Percentiles rank a stretch among this genome's conserved stretches.
phyloP scores from a whole-genome alignment of 352 stramenopile species.

The Phytopythium litorale region DNA sequence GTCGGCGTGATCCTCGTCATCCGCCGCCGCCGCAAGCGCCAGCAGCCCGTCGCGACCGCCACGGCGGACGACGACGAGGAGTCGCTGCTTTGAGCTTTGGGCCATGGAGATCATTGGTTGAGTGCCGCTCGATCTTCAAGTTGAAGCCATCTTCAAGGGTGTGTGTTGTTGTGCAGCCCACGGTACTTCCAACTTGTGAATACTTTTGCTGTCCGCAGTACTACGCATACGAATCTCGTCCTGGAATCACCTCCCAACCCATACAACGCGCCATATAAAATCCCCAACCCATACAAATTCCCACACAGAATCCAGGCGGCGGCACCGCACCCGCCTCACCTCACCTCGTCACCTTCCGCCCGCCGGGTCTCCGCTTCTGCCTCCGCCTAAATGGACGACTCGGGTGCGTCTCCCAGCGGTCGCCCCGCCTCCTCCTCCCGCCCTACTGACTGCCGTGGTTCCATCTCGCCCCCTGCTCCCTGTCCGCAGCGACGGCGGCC shows the following conservation, averaged over 20 bases:
- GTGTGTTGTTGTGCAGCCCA: not conserved
- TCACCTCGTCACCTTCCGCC: not conserved
- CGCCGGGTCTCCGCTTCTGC: not conserved
- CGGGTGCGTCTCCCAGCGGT: constrained; percentile 15
- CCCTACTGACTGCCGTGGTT: constrained; percentile 2
- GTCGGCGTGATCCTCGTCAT: constrained; percentile 7
- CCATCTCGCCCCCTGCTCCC: constrained; percentile 3
- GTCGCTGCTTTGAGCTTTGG: constrained; percentile 3
- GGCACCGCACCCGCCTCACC: not conserved
- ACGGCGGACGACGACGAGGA: not conserved
- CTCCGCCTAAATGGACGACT: constrained; percentile 30
- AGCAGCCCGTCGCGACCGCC: not conserved
- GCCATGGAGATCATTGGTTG: too few relatives aligned
- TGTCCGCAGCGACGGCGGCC: constrained; percentile 21
- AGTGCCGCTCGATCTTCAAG: not conserved
- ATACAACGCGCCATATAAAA: too few relatives aligned
- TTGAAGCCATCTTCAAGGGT: not conserved
- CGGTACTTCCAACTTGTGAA: not conserved
- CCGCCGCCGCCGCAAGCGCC: constrained; percentile 1
- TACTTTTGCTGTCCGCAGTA: not conserved
- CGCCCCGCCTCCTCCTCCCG: not conserved
- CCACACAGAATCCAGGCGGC: not conserved
- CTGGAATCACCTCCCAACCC: too few relatives aligned
- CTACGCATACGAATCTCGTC: too few relatives aligned
- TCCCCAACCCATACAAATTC: not conserved